These are phyloP conservation scores for Gypsophila paniculata DNA, from an alignment of 179 eudicot species.

Conservation along the genomic window DNA sequence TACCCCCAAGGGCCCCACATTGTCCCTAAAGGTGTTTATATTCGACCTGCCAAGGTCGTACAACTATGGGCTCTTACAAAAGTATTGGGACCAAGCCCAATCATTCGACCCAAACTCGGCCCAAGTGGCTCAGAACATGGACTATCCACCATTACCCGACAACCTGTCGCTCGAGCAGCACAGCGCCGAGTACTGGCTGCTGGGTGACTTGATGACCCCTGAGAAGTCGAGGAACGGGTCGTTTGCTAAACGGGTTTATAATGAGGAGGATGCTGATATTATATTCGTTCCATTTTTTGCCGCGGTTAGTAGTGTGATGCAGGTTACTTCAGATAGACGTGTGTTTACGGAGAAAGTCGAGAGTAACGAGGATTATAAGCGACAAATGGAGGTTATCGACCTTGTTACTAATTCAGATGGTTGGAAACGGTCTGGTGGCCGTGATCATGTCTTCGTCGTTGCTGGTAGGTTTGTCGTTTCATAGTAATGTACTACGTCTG, in stretches of 20 bases:
- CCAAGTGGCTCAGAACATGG: slow-evolving; percentile 20
- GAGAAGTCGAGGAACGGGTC: slow-evolving; percentile 44
- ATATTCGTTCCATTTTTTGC: slow-evolving; percentile 91
- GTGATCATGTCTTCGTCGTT: slow-evolving; percentile 84
- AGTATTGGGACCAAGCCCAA: slow-evolving; percentile 64
- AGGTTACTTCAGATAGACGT: slow-evolving; percentile 52
- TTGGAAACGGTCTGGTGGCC: slow-evolving; percentile 88
- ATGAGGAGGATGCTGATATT: slow-evolving; percentile 61
- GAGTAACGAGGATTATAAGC: slow-evolving; percentile 70
- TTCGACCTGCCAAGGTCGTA: slow-evolving; percentile 69
- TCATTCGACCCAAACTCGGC: slow-evolving; percentile 56
- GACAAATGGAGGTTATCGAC: slow-evolving; percentile 76
- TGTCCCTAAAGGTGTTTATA: slow-evolving; percentile 55
- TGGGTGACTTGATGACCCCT: slow-evolving; percentile 77
- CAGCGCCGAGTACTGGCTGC: slow-evolving; percentile 93
- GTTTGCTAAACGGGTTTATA: slow-evolving; percentile 65
- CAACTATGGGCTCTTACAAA: slow-evolving; percentile 75
- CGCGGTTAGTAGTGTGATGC: slow-evolving; percentile 84
- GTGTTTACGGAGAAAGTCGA: slow-evolving; percentile 57
- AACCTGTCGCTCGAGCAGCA: slow-evolving; percentile 81
- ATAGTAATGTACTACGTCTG: too few species aligned
- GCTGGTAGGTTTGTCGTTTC: slow-evolving; percentile 50
- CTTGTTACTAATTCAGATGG: slow-evolving; percentile 56
- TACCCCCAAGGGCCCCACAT: slow-evolving; percentile 4
- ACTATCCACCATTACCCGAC: slow-evolving; percentile 62